phyloP scores from a whole-genome alignment of 108 stramenopile genomes.

The Fragilariopsis cylindrus region DNA sequence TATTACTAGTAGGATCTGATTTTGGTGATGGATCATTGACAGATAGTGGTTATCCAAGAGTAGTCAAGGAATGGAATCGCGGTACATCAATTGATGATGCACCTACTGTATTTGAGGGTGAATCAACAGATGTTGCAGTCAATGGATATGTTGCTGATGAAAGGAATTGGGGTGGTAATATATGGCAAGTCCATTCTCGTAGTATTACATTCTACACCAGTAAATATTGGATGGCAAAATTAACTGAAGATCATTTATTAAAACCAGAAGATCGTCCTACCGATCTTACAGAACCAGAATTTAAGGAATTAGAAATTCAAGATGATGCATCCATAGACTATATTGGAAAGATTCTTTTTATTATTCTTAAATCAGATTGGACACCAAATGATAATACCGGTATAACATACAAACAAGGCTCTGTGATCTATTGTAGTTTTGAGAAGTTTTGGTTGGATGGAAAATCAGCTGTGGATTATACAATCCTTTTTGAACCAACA shows the following conservation, averaged over 20 bases:
- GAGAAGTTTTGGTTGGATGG: conserved; percentile 65
- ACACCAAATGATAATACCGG: conserved; percentile 53
- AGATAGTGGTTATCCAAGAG: conserved; percentile 89
- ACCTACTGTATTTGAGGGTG: conserved; percentile 85
- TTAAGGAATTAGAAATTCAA: conserved; percentile 72
- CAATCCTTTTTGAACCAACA: conserved; percentile 80
- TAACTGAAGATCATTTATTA: conserved; percentile 51
- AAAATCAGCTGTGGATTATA: conserved; percentile 57
- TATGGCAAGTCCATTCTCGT: conserved; percentile 72
- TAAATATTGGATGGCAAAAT: conserved; percentile 53
- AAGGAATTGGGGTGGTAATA: conserved; percentile 63
- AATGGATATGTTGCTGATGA: conserved; percentile 69
- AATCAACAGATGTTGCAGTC: conserved; percentile 81
- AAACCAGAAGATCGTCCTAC: conserved; percentile 45
- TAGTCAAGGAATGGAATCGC: conserved; percentile 85
- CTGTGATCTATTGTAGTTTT: conserved; percentile 61
- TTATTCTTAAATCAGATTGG: conserved; percentile 84
- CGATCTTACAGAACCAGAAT: conserved; percentile 38
- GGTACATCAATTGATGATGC: conserved; percentile 87
- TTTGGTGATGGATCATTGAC: conserved; percentile 61
- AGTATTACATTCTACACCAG: conserved; percentile 86
- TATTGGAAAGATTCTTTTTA: conserved; percentile 62
- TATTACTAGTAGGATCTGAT: conserved; percentile 60
- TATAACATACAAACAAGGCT: conserved; percentile 60
- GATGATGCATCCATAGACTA: conserved; percentile 64